Conservation (phyloP, 1,284 basidiomycete species). For the Marasmius oreades region DNA sequence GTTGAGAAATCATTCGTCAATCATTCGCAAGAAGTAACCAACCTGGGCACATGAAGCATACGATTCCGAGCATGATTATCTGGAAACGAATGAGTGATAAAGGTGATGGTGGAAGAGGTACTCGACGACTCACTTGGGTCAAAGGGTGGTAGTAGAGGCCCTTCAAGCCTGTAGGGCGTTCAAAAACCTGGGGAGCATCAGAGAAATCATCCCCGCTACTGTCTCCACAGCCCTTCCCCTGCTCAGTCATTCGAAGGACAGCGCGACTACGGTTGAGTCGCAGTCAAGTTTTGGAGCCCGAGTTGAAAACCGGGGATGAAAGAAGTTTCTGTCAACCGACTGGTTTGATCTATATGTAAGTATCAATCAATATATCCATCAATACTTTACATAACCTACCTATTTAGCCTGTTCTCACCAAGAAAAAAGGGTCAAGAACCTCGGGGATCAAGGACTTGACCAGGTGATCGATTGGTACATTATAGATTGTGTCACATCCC, state of each 20-base stretch:
- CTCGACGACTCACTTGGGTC: slow-evolving; percentile 22
- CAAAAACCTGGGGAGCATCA: slow-evolving; percentile 17
- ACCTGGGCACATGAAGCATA: slow-evolving; percentile 38
- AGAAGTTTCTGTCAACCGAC: background rate
- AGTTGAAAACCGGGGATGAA: background rate
- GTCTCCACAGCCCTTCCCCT: slow-evolving; percentile 8
- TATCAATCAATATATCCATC: too few species aligned
- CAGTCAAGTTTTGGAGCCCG: background rate
- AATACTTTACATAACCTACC: slow-evolving; percentile 5
- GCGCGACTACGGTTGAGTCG: background rate
- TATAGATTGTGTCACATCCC: background rate
- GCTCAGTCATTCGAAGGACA: slow-evolving; percentile 5
- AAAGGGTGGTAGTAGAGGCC: slow-evolving; percentile 31
- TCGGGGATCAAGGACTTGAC: background rate
- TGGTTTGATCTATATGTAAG: background rate
- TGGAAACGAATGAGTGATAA: background rate
- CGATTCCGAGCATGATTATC: slow-evolving; percentile 30
- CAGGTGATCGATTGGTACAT: slow-evolving; percentile 1
- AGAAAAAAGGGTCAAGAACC: background rate
- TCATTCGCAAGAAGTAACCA: slow-evolving; percentile 13
- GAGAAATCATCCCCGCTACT: slow-evolving; percentile 4
- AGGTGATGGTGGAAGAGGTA: background rate
- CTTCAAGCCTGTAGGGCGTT: slow-evolving; percentile 27
- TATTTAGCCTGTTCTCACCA: background rate
- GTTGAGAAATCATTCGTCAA: slow-evolving; percentile 7